phyloP scores from a whole-genome alignment of 2,329 filamentous ascomycete genomes.

The Exophiala alcalophila region DNA sequence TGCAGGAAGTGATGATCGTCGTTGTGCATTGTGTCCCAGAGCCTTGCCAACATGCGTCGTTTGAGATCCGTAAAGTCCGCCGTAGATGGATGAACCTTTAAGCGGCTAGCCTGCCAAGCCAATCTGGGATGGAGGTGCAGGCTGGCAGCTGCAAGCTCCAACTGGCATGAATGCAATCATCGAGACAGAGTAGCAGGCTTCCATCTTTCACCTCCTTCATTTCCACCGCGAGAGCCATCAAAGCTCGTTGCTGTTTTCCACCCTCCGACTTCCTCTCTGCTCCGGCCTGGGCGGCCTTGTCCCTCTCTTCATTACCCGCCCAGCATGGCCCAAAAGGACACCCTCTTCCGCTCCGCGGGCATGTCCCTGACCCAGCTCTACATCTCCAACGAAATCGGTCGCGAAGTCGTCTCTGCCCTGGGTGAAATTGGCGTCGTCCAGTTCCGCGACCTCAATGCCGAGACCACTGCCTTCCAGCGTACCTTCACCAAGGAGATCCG shows the following conservation, averaged over 20 bases:
- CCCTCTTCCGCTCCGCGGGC: conserved; percentile 98
- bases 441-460: conserved; percentile 95
- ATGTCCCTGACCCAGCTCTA: conserved; percentile 99
- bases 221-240: conserved; percentile 5
- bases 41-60: too few relatives aligned
- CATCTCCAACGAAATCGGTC: conserved; percentile 96
- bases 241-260: conserved; percentile 13
- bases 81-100: conserved; percentile 12
- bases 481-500: conserved; percentile 98
- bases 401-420: conserved; percentile 93
- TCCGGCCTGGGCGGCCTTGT: conserved; percentile 30
- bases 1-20: too few relatives aligned
- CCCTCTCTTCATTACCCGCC: conserved; percentile 11
- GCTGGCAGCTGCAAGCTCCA: conserved; percentile 7
- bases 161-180: conserved; percentile 9
- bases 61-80: not conserved
- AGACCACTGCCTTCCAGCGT: conserved; percentile 90
- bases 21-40: too few relatives aligned
- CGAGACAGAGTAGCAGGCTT: conserved; percentile 18
- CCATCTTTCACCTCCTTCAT: conserved; percentile 13
- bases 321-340: conserved; percentile 69
- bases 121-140: not conserved
- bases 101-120: conserved; percentile 13
- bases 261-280: not conserved
- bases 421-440: conserved; percentile 95